phyloP scores from a whole-genome alignment of 2,329 filamentous ascomycete species.

The Botrytis elliptica region DNA sequence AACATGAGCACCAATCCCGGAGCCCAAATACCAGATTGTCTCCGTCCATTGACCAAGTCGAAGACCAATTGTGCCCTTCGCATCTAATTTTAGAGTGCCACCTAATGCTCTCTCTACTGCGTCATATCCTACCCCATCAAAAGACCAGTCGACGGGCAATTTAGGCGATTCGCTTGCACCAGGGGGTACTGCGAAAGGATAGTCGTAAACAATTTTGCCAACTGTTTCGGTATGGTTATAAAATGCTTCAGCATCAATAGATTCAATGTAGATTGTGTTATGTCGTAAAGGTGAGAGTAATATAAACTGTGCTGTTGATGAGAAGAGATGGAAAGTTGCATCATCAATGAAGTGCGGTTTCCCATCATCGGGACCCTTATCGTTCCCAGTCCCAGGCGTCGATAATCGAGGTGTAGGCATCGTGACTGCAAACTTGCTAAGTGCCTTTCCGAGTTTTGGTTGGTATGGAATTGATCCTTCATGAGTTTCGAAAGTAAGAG shows the following conservation, averaged over 20 bases:
- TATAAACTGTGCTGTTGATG: slow-evolving; percentile 81
- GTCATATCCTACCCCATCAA: slow-evolving; percentile 78
- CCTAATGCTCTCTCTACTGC: slow-evolving; percentile 78
- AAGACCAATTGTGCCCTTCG: slow-evolving; percentile 72
- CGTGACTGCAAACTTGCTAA: slow-evolving; percentile 70
- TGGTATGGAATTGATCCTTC: slow-evolving; percentile 69
- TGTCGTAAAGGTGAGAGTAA: slow-evolving; percentile 74
- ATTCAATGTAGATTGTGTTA: slow-evolving; percentile 73
- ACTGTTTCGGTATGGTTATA: slow-evolving; percentile 79
- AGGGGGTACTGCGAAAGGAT: slow-evolving; percentile 74
- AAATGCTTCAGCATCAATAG: slow-evolving; percentile 78
- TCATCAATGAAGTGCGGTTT: slow-evolving; percentile 74
- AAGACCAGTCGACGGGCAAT: slow-evolving; percentile 77
- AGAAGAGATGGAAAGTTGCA: slow-evolving; percentile 82
- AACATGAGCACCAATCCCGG: slow-evolving; percentile 68
- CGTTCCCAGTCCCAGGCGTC: slow-evolving; percentile 46
- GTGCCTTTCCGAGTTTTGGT: slow-evolving; percentile 67
- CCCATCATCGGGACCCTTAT: slow-evolving; percentile 44
- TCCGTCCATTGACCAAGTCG: slow-evolving; percentile 74
- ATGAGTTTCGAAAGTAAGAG: slow-evolving; percentile 71
- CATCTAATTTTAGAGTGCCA: slow-evolving; percentile 74
- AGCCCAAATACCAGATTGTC: slow-evolving; percentile 66
- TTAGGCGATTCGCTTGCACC: slow-evolving; percentile 70
- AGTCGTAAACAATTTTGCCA: slow-evolving; percentile 72
- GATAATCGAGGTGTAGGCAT: slow-evolving; percentile 68